phyloP scores from a whole-genome alignment of 23 red algal species.

The Pyropia haitanensis region DNA sequence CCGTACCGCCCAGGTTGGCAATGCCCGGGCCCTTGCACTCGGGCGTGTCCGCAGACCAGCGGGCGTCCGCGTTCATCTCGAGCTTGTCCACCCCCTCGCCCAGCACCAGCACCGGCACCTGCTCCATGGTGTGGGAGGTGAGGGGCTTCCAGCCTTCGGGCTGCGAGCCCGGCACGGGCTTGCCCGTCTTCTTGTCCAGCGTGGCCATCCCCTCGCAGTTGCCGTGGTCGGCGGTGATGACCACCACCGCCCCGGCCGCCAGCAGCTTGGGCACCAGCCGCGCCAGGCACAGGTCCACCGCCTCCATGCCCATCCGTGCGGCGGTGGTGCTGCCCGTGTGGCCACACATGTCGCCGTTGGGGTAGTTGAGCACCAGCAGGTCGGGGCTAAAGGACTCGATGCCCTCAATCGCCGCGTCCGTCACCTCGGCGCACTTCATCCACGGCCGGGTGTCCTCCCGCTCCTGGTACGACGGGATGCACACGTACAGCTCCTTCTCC shows the following conservation, averaged over 20 bases:
- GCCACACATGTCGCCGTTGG: slow-evolving; percentile 83
- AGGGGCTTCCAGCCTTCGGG: slow-evolving; percentile 82
- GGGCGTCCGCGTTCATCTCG: slow-evolving; percentile 31
- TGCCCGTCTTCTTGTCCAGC: slow-evolving; percentile 55
- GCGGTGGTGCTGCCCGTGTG: slow-evolving; percentile 79
- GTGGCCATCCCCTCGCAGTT: slow-evolving; percentile 87
- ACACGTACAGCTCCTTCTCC: slow-evolving; percentile 52
- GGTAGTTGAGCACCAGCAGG: slow-evolving; percentile 78
- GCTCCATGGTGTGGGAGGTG: slow-evolving; percentile 67
- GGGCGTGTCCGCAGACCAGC: slow-evolving; percentile 35
- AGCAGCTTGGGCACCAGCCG: slow-evolving; percentile 64
- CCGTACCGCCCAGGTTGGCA: slow-evolving; percentile 57
- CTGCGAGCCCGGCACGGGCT: slow-evolving; percentile 38
- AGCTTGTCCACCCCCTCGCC: slow-evolving; percentile 61
- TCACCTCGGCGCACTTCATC: slow-evolving; percentile 62
- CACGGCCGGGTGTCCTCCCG: slow-evolving; percentile 56
- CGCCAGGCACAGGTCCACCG: slow-evolving; percentile 57
- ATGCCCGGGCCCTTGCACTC: slow-evolving; percentile 58
- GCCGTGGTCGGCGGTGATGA: slow-evolving; percentile 83
- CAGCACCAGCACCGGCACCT: slow-evolving; percentile 55
- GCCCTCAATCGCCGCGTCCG: slow-evolving; percentile 65
- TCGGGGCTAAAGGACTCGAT: slow-evolving; percentile 68
- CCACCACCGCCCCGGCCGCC: slow-evolving; percentile 26
- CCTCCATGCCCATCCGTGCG: slow-evolving; percentile 68
- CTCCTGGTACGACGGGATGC: slow-evolving; percentile 63